Evolutionary conservation across 2,329 filamentous ascomycete species (phyloP).

Genomic region (Neocucurbitaria cava): DNA sequence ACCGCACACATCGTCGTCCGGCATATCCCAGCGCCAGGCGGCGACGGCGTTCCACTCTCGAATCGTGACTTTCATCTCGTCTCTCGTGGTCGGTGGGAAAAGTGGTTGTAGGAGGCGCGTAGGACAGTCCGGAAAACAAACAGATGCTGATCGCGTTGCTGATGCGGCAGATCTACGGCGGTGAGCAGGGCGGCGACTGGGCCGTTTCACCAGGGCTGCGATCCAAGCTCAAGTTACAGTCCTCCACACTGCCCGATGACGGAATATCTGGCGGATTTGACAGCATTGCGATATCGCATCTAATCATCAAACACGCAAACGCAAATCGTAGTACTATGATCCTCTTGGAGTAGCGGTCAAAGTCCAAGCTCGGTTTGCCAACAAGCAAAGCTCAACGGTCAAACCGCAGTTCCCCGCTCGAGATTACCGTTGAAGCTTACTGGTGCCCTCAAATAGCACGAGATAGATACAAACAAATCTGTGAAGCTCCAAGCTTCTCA

Average conservation of each 20-base stretch:
- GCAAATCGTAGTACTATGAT: neutral
- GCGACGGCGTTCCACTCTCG: constrained; percentile 93
- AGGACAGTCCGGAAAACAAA: constrained; percentile 29
- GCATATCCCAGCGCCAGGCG: constrained; percentile 97
- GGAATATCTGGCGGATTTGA: constrained; percentile 13
- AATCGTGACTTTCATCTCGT: constrained; percentile 90
- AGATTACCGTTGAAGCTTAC: constrained; percentile 15
- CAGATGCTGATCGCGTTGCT: constrained; percentile 5
- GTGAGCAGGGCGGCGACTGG: constrained; percentile 21
- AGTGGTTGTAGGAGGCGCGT: constrained; percentile 5
- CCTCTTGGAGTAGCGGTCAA: neutral
- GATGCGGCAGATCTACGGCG: constrained; percentile 24
- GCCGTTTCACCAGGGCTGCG: constrained; percentile 6
- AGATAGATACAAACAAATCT: constrained; percentile 1
- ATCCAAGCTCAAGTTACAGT: constrained; percentile 18
- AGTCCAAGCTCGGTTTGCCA: neutral
- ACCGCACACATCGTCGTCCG: constrained; percentile 95
- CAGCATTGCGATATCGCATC: constrained; percentile 8
- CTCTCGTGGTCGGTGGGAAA: constrained; percentile 7
- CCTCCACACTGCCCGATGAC: constrained; percentile 27
- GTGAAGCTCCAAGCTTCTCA: constrained; percentile 10
- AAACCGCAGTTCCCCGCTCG: constrained; percentile 1
- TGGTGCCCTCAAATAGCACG: constrained; percentile 26
- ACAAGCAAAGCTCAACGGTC: neutral
- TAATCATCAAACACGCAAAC: neutral